These are phyloP conservation scores for Coniosporium tulheliwenetii DNA, from an alignment of 2,329 filamentous ascomycete genomes.

Conservation along the genomic window DNA sequence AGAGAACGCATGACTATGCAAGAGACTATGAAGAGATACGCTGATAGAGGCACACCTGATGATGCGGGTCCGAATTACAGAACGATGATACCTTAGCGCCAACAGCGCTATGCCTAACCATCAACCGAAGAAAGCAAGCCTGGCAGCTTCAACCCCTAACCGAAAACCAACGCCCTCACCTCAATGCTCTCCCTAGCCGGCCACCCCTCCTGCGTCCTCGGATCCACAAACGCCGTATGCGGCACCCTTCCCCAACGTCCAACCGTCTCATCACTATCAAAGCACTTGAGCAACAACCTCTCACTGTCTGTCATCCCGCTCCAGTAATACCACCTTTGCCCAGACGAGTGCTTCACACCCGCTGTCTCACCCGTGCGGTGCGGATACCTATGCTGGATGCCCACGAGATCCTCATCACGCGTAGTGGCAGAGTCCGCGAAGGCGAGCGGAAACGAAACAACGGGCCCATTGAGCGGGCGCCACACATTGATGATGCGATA, in stretches of 20 bases:
- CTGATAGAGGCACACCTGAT: no score
- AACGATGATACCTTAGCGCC: no score
- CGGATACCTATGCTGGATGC: slow-evolving; percentile 60
- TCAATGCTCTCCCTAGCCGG: slow-evolving; percentile 76
- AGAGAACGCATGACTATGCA: no score
- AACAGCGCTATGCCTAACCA: no score
- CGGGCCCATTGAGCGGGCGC: slow-evolving; percentile 46
- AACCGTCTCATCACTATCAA: slow-evolving; percentile 42
- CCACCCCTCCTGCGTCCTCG: slow-evolving; percentile 52
- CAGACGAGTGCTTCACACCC: slow-evolving; percentile 43
- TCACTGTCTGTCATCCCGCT: slow-evolving; percentile 63
- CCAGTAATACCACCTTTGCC: slow-evolving; percentile 65
- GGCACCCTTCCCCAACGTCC: slow-evolving; percentile 32
- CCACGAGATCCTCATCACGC: slow-evolving; percentile 47
- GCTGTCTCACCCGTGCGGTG: slow-evolving; percentile 60
- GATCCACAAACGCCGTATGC: slow-evolving; percentile 69
- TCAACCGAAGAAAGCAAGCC: no score
- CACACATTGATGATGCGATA: slow-evolving; percentile 84
- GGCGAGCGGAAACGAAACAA: slow-evolving; percentile 40
- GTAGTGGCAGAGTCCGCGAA: slow-evolving; percentile 41
- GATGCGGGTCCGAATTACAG: no score
- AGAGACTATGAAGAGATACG: no score
- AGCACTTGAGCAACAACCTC: slow-evolving; percentile 64
- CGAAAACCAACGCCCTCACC: slow-evolving; percentile 73
- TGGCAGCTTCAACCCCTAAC: not conserved